phyloP scores from a whole-genome alignment of 345 rosid species.

The Populus davidiana region DNA sequence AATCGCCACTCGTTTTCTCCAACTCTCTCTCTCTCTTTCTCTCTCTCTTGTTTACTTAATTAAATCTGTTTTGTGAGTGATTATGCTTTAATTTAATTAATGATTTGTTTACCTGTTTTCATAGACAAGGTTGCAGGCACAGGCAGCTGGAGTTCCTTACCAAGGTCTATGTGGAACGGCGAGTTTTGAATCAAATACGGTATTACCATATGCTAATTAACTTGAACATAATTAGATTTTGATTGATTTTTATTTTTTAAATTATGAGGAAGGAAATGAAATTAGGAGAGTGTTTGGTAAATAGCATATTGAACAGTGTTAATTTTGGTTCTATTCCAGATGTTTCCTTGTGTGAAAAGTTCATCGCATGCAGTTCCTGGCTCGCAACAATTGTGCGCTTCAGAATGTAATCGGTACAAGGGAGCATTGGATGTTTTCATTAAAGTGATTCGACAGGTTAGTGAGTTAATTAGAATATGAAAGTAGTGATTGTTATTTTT shows the following conservation, averaged over 20 bases:
- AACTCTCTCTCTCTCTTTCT: too few species aligned
- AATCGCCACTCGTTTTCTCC: background rate
- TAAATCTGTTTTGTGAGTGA: background rate
- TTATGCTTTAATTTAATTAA: background rate
- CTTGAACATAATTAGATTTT: background rate
- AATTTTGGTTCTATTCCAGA: conserved; percentile 30
- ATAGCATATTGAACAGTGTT: background rate
- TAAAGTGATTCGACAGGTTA: conserved; percentile 84
- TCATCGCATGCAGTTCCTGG: conserved; percentile 75
- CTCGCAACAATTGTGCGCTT: conserved; percentile 79
- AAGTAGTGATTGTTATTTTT: too few species aligned
- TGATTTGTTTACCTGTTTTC: background rate
- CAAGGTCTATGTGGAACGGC: conserved; percentile 8
- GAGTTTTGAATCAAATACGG: conserved; percentile 12
- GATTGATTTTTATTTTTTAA: background rate
- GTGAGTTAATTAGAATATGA: conserved; percentile 7
- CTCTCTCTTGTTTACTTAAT: background rate
- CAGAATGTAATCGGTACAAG: conserved; percentile 88
- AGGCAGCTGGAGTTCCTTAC: conserved; percentile 79
- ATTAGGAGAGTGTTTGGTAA: background rate
- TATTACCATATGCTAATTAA: background rate
- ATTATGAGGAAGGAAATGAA: background rate
- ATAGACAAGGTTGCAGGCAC: conserved; percentile 89
- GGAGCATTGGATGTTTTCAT: conserved; percentile 85
- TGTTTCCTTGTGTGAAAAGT: conserved; percentile 79